phyloP scores from a whole-genome alignment of 176 grass and related monocot species.

The Ananas comosus region DNA sequence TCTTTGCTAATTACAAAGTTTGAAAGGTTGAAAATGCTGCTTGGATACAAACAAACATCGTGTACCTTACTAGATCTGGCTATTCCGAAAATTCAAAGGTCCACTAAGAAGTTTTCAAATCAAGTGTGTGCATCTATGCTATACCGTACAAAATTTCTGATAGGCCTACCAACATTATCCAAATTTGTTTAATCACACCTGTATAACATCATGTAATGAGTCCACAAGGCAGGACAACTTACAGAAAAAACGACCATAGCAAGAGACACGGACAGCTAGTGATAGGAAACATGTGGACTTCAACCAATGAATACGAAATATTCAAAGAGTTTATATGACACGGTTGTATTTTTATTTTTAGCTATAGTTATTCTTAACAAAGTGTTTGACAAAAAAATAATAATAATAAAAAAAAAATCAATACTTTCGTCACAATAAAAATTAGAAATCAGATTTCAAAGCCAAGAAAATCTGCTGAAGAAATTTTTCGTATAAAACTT shows the following conservation, averaged over 20 bases:
- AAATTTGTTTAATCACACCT: neutral
- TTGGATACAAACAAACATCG: neutral
- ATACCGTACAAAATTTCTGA: neutral
- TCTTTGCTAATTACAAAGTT: neutral
- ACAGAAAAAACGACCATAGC: neutral
- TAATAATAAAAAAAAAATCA: too few species aligned
- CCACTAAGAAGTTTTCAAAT: neutral
- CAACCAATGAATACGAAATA: neutral
- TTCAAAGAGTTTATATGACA: too few species aligned
- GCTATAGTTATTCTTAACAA: too few species aligned
- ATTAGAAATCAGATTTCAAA: too few species aligned
- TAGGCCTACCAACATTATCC: neutral
- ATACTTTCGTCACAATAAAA: too few species aligned
- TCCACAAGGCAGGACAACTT: neutral
- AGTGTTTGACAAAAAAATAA: too few species aligned
- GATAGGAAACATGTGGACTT: neutral
- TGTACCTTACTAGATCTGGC: neutral
- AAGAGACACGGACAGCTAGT: neutral
- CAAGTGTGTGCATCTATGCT: neutral
- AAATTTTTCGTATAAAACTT: too few species aligned
- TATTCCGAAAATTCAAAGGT: neutral
- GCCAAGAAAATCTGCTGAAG: too few species aligned
- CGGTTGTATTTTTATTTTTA: too few species aligned
- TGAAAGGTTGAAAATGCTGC: neutral
- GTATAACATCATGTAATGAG: neutral